A percentile compares a stretch with the other conserved stretches of the same genome.
Evolutionary conservation across 2,329 filamentous ascomycete species (phyloP).

Genomic region (Aurifilum marmelostoma): DNA sequence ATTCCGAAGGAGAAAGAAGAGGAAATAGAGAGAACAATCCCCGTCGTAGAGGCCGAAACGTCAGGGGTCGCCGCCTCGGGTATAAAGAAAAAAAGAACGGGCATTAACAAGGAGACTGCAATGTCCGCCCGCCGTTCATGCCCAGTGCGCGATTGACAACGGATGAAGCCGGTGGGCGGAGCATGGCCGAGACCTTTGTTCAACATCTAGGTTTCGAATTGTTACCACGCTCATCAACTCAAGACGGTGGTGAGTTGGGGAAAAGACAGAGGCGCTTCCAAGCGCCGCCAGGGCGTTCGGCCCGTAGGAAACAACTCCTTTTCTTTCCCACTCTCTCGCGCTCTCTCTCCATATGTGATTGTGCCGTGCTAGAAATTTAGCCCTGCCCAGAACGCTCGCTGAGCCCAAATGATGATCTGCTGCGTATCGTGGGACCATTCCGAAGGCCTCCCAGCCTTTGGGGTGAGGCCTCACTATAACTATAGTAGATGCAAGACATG

Average conservation of each 20-base stretch:
- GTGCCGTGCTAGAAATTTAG: background rate
- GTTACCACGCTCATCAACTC: background rate
- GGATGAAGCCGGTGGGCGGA: background rate
- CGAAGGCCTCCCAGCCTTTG: background rate
- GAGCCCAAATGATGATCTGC: slow-evolving; percentile 5
- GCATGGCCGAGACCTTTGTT: background rate
- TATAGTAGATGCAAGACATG: background rate
- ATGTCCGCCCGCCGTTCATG: background rate
- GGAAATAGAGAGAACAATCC: background rate
- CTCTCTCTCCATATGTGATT: background rate
- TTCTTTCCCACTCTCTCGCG: too few relatives aligned
- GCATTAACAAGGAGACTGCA: slow-evolving; percentile 4
- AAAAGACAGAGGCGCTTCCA: background rate
- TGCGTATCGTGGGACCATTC: background rate
- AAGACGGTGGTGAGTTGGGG: background rate
- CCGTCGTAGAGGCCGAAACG: background rate
- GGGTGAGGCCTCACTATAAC: background rate
- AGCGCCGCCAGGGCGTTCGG: background rate
- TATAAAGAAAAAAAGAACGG: too few relatives aligned
- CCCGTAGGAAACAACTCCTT: background rate
- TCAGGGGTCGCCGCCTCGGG: background rate
- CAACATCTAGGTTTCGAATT: background rate
- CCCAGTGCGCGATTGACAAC: background rate
- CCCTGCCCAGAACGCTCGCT: background rate
- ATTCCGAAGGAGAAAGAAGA: background rate